Evolutionary conservation across 768 basidiomycete genomes (phyloP).

Genomic region (Asterophora lycoperdoides): DNA sequence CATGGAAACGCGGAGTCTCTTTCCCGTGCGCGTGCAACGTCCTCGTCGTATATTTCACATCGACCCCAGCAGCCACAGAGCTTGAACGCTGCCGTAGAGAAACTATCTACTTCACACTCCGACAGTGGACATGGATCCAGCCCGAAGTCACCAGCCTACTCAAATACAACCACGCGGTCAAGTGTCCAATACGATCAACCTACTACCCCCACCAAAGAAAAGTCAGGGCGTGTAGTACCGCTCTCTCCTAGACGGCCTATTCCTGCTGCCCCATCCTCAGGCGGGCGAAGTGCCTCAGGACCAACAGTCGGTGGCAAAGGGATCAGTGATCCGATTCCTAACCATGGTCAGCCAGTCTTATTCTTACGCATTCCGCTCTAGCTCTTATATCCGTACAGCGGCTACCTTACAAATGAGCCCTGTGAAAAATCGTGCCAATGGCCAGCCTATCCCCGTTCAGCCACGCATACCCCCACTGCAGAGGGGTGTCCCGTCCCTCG

Average conservation of each 20-base stretch:
- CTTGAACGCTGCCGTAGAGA: slow-evolving; percentile 67
- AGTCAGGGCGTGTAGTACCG: slow-evolving; percentile 24
- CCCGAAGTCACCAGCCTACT: slow-evolving; percentile 20
- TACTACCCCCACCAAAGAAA: slow-evolving; percentile 25
- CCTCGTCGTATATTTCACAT: slow-evolving; percentile 51
- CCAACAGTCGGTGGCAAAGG: slow-evolving; percentile 55
- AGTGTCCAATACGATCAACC: slow-evolving; percentile 17
- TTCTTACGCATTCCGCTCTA: slow-evolving; percentile 1
- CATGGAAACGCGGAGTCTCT: slow-evolving; percentile 32
- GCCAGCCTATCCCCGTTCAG: slow-evolving; percentile 60
- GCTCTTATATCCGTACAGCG: slow-evolving; percentile 33
- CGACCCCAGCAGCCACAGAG: slow-evolving; percentile 62
- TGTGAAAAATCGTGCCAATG: slow-evolving; percentile 57
- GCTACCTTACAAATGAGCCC: slow-evolving; percentile 74
- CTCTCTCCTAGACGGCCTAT: slow-evolving; percentile 44
- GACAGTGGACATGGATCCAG: slow-evolving; percentile 33
- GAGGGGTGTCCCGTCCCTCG: slow-evolving; percentile 39
- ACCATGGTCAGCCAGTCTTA: slow-evolving; percentile 48
- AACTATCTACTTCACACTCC: slow-evolving; percentile 45
- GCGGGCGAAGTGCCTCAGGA: slow-evolving; percentile 29
- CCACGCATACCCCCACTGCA: slow-evolving; percentile 27
- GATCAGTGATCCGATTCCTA: slow-evolving; percentile 66
- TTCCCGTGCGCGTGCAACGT: slow-evolving; percentile 48
- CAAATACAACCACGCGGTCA: slow-evolving; percentile 19
- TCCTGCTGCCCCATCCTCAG: slow-evolving; percentile 34